Evolutionary conservation across 106 monocot species (phyloP), one percentile per base, ranked within the genome.

Genomic region (Alisma plantagoaquatica): DNA sequence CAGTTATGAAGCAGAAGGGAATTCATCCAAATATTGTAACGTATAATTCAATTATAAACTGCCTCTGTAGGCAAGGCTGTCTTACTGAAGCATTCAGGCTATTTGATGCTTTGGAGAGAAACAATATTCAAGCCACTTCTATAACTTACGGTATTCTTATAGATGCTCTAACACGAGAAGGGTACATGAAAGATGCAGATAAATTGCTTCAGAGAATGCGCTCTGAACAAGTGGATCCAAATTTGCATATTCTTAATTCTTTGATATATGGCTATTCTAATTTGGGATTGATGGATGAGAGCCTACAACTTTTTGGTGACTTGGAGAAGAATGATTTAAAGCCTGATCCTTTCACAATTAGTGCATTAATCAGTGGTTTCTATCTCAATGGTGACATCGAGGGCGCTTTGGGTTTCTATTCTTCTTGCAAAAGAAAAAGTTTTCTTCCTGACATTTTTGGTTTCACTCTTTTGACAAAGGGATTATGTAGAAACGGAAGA

Each of bases 31-130:
- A 90, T 45, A 76, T 81, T 72, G 47, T 76, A 30, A 72, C 70
- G 19, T 84, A 82, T 49, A 98, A 98, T 69, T 85, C 85, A 4
- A 57, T 98, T 41, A 81, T 90, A 43, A 74, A 82, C 74, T 75
- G 82, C 45, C 69, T 98, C 33, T 85, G 96, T 47, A 64, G 41
- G 3, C 81, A 90, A 33, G 96, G 96, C 35, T 85, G 81, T 59
- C 65, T 98, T 0, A 26, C 68, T 62, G 81, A 84, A 60, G 96
- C 96, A 51, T 81, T 98, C 53, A 78, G 81, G 66, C 15, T 98
- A 24, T 90, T 98, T 51, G 74, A 98, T 72, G 73, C 81, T 25
- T 58, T 98, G 47, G 82, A 82, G 33, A 22, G 16, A 15, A 75
- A 59, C 18, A 45, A 61, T 54, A 2, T 88, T 32, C 7, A 24